A percentile compares a stretch with the other conserved stretches of the same genome.
Conservation (phyloP, 805 yeast genomes). For the Isabelozyma pseudorhagii region DNA sequence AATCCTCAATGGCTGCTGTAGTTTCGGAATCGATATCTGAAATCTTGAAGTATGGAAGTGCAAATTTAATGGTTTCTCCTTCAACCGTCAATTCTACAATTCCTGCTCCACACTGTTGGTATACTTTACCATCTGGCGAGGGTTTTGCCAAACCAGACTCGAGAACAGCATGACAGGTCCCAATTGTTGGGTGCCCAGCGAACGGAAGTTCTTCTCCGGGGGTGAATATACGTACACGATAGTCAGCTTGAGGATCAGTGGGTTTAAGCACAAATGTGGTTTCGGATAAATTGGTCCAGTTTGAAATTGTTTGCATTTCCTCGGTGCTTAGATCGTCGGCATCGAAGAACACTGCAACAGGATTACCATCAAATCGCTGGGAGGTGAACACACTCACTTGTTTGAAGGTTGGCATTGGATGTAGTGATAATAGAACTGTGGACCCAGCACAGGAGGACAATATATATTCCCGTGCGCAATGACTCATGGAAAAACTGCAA, state of each 20-base stretch:
- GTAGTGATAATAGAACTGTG: background rate
- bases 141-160: constrained; percentile 32
- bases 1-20: constrained; percentile 4
- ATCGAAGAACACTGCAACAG: constrained; percentile 51
- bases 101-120: constrained; percentile 48
- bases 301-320: constrained; percentile 46
- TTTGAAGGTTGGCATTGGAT: constrained; percentile 13
- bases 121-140: constrained; percentile 17
- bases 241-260: constrained; percentile 37
- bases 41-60: constrained; percentile 17
- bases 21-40: constrained; percentile 6
- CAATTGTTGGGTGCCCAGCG: constrained; percentile 66
- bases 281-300: constrained; percentile 62
- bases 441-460: too few relatives aligned
- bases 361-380: constrained; percentile 45
- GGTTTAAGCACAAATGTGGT: constrained; percentile 51
- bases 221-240: constrained; percentile 48
- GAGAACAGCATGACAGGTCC: constrained; percentile 45
- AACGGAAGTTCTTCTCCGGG: constrained; percentile 50
- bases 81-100: constrained; percentile 29
- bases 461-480: too few relatives aligned
- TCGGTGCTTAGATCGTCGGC: constrained; percentile 35
- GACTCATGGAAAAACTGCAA: too few relatives aligned
- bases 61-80: constrained; percentile 21
- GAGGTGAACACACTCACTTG: constrained; percentile 45